Evolutionary conservation across 2,329 filamentous ascomycete genomes (phyloP).

Genomic region (Arthrobotrys entomopaga): DNA sequence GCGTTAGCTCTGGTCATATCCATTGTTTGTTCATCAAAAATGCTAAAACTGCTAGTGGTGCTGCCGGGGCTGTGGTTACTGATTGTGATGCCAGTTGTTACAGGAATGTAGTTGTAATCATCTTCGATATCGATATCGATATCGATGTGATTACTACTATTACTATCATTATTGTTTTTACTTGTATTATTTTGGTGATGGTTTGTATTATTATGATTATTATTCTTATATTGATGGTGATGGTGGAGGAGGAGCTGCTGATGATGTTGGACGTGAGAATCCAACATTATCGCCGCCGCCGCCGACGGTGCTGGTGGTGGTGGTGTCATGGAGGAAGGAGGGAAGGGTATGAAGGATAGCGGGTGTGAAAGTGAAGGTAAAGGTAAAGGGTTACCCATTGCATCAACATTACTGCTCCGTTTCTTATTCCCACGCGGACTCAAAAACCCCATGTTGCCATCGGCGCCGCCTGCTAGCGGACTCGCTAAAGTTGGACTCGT

Average conservation of each 20-base stretch:
- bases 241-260: background rate
- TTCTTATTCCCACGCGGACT: slow-evolving; percentile 25
- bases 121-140: slow-evolving; percentile 4
- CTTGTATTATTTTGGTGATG: slow-evolving; percentile 37
- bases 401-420: slow-evolving; percentile 43
- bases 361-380: slow-evolving; percentile 9
- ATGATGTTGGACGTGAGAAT: background rate
- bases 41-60: background rate
- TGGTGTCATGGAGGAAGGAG: background rate
- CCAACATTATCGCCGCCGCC: slow-evolving; percentile 7
- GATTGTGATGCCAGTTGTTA: background rate
- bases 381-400: slow-evolving; percentile 42
- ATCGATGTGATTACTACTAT: slow-evolving; percentile 48
- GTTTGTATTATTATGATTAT: background rate
- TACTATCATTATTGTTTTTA: slow-evolving; percentile 37
- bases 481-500: slow-evolving; percentile 4
- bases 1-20: slow-evolving; percentile 14
- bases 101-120: background rate
- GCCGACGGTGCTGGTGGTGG: background rate
- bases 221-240: background rate
- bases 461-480: slow-evolving; percentile 12
- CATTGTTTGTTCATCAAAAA: slow-evolving; percentile 12
- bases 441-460: slow-evolving; percentile 17
- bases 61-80: background rate
- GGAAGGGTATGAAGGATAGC: background rate